Conservation (phyloP, 495 filamentous ascomycete genomes). For the Immersiella caudata region DNA sequence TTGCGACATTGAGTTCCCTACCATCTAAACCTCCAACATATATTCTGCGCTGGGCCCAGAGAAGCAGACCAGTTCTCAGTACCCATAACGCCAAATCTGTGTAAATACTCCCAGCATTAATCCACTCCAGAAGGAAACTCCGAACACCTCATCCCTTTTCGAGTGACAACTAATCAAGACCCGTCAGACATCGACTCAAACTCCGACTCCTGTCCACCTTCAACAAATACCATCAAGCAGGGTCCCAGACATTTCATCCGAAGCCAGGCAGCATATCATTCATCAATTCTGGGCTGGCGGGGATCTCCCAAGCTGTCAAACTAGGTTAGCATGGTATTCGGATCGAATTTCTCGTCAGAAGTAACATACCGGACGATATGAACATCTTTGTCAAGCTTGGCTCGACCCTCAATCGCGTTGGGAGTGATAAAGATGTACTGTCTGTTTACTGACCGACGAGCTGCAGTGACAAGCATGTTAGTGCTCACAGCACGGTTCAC, state of each 20-base stretch:
- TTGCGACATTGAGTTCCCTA: too few species aligned
- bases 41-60: neutral
- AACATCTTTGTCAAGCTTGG: constrained; percentile 71
- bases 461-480: constrained; percentile 88
- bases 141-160: too few species aligned
- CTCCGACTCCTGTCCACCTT: neutral
- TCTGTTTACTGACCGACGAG: constrained; percentile 78
- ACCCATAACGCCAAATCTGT: neutral
- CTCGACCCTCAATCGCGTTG: constrained; percentile 76
- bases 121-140: too few species aligned
- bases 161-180: neutral
- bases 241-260: neutral
- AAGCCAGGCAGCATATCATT: constrained; percentile 26
- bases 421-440: constrained; percentile 98
- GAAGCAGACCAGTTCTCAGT: neutral
- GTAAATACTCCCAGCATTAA: too few species aligned
- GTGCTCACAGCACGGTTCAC: constrained; percentile 94
- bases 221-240: constrained; percentile 2
- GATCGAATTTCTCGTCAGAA: neutral
- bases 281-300: constrained; percentile 50
- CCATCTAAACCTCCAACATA: neutral
- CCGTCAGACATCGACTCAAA: neutral
- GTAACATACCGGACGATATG: constrained; percentile 75
- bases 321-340: constrained; percentile 6
- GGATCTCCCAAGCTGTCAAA: constrained; percentile 61